phyloP scores from a whole-genome alignment of 2,329 filamentous ascomycete genomes.

The Magnaporthiopsis incrustans region DNA sequence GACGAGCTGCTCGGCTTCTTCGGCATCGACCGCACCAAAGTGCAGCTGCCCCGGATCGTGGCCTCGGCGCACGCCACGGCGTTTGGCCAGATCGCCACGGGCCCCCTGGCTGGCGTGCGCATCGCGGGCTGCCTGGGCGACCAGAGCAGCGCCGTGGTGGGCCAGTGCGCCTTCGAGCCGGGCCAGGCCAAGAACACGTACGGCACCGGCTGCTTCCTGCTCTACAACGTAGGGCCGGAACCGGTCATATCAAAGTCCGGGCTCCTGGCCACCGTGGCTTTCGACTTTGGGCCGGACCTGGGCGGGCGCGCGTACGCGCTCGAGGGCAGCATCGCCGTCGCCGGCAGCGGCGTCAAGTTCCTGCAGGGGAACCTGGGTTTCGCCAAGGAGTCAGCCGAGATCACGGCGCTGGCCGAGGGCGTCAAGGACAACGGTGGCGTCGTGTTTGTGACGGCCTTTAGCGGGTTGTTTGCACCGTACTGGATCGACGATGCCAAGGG shows the following conservation, averaged over 20 bases:
- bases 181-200: slow-evolving; percentile 88
- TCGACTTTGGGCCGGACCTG: slow-evolving; percentile 55
- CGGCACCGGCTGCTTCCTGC: slow-evolving; percentile 80
- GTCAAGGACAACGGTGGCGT: slow-evolving; percentile 71
- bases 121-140: slow-evolving; percentile 85
- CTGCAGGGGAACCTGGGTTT: slow-evolving; percentile 57
- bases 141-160: slow-evolving; percentile 78
- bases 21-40: slow-evolving; percentile 57
- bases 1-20: slow-evolving; percentile 72
- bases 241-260: slow-evolving; percentile 81
- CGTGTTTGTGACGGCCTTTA: slow-evolving; percentile 84
- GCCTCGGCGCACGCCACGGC: slow-evolving; percentile 67
- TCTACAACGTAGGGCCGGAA: slow-evolving; percentile 80
- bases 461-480: slow-evolving; percentile 84
- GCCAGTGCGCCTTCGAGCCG: slow-evolving; percentile 74
- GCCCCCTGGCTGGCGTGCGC: slow-evolving; percentile 58
- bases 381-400: slow-evolving; percentile 40
- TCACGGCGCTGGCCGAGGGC: slow-evolving; percentile 42
- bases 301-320: slow-evolving; percentile 58
- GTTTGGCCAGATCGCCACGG: slow-evolving; percentile 60
- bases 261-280: slow-evolving; percentile 78
- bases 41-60: slow-evolving; percentile 74
- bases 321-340: slow-evolving; percentile 77
- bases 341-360: slow-evolving; percentile 73
- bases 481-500: slow-evolving; percentile 92